Conservation (phyloP, 2,329 filamentous ascomycete genomes). For the Hypoxylon sp. region DNA sequence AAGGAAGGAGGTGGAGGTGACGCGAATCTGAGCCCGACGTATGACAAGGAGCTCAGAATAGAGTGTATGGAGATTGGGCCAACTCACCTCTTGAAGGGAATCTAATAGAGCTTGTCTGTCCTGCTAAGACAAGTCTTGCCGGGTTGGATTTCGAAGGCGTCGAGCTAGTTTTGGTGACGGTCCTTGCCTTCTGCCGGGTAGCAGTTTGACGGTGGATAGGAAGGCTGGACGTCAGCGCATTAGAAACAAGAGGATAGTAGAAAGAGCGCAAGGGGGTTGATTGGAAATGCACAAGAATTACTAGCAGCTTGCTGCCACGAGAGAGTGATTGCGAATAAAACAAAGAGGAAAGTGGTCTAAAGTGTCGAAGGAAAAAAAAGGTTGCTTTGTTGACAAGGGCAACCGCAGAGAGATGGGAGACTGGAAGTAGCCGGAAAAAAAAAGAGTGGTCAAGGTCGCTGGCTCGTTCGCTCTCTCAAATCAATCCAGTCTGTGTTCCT, state of each 20-base stretch:
- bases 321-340: slow-evolving; percentile 49
- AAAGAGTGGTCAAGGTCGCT: slow-evolving; percentile 50
- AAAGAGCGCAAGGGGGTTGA: slow-evolving; percentile 44
- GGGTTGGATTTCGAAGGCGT: slow-evolving; percentile 32
- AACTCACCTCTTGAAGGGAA: slow-evolving; percentile 48
- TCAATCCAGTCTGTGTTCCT: slow-evolving; percentile 40
- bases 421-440: slow-evolving; percentile 51
- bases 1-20: slow-evolving; percentile 47
- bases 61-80: slow-evolving; percentile 23
- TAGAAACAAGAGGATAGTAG: slow-evolving; percentile 42
- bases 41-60: slow-evolving; percentile 37
- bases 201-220: slow-evolving; percentile 46
- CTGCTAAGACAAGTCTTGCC: slow-evolving; percentile 49
- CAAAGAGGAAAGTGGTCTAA: slow-evolving; percentile 50
- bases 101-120: slow-evolving; percentile 45
- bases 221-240: slow-evolving; percentile 53
- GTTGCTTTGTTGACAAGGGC: slow-evolving; percentile 53
- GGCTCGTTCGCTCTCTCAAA: slow-evolving; percentile 44
- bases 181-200: slow-evolving; percentile 45
- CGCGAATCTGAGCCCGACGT: slow-evolving; percentile 46
- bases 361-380: slow-evolving; percentile 46
- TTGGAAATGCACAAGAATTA: slow-evolving; percentile 47
- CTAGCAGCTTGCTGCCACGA: slow-evolving; percentile 52
- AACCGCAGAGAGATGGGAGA: slow-evolving; percentile 49
- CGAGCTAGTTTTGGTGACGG: slow-evolving; percentile 37